Conservation (phyloP, 306 rosid species). For the Sophora flavescens region DNA sequence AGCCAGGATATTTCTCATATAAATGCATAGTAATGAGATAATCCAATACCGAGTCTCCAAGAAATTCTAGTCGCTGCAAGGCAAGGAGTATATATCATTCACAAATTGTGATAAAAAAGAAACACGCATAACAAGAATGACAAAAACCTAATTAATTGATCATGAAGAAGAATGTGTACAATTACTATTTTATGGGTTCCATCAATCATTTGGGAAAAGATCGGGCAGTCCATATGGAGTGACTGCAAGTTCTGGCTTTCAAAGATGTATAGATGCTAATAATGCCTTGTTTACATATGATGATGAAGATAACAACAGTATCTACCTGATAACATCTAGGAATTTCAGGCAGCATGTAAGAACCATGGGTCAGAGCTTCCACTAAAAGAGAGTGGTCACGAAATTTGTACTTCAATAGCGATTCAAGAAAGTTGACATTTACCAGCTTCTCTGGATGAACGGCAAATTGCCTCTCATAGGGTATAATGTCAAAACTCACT, state of each 20-base stretch:
- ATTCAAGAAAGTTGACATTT: slow-evolving; percentile 63
- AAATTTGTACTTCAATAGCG: slow-evolving; percentile 67
- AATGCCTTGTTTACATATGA: background rate
- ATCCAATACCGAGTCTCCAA: slow-evolving; percentile 82
- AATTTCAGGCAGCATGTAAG: slow-evolving; percentile 85
- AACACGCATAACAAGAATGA: background rate
- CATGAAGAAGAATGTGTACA: background rate
- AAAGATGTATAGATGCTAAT: background rate
- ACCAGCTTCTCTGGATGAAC: slow-evolving; percentile 54
- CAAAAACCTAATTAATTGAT: slow-evolving; percentile 13
- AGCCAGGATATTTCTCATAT: slow-evolving; percentile 64
- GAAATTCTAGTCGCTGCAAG: slow-evolving; percentile 81
- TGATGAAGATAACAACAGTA: slow-evolving; percentile 24
- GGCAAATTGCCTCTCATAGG: slow-evolving; percentile 52
- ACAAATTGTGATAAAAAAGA: slow-evolving; percentile 12
- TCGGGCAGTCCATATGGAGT: background rate
- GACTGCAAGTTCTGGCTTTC: background rate
- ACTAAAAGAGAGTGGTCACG: slow-evolving; percentile 64
- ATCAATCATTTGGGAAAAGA: slow-evolving; percentile 3
- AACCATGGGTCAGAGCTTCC: slow-evolving; percentile 95
- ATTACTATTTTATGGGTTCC: slow-evolving; percentile 9
- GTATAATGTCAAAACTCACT: slow-evolving; percentile 56
- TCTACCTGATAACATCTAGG: slow-evolving; percentile 94
- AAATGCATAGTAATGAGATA: slow-evolving; percentile 69
- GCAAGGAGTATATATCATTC: slow-evolving; percentile 35